These are phyloP conservation scores for Ramaria sp. DNA, from an alignment of 768 basidiomycete species.

Conservation along the genomic window DNA sequence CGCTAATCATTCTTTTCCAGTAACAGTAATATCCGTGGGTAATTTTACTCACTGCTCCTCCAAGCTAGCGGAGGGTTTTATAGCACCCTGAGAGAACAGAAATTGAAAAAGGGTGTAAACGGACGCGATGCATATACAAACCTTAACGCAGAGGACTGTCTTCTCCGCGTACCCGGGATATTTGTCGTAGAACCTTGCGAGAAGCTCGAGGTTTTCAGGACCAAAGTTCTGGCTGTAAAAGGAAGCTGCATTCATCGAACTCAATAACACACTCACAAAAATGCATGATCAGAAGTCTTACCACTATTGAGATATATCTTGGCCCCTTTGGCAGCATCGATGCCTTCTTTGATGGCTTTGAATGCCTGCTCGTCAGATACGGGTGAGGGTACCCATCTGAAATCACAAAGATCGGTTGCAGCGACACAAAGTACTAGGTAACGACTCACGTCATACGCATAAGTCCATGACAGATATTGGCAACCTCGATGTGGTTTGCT, in stretches of 20 bases:
- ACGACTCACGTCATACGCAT: slow-evolving; percentile 44
- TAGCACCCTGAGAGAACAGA: slow-evolving; percentile 9
- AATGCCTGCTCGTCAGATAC: slow-evolving; percentile 50
- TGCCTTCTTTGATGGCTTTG: slow-evolving; percentile 44
- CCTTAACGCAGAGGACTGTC: slow-evolving; percentile 40
- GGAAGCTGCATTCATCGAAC: slow-evolving; percentile 23
- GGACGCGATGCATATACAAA: slow-evolving; percentile 13
- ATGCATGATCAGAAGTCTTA: slow-evolving; percentile 10
- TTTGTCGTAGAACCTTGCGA: slow-evolving; percentile 38
- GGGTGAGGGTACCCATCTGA: slow-evolving; percentile 32
- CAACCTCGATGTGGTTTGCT: slow-evolving; percentile 5
- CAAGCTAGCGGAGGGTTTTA: neutral
- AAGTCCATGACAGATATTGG: slow-evolving; percentile 28
- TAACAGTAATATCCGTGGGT: neutral
- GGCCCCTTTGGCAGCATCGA: slow-evolving; percentile 31
- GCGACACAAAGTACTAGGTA: neutral
- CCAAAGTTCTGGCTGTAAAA: slow-evolving; percentile 41
- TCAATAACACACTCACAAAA: neutral
- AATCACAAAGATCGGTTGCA: neutral
- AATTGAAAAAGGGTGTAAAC: too few species aligned
- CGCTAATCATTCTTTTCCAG: slow-evolving; percentile 20
- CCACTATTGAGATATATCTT: slow-evolving; percentile 45
- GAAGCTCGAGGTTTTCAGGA: slow-evolving; percentile 35
- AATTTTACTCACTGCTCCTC: neutral
- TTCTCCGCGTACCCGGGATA: slow-evolving; percentile 33